phyloP scores from a whole-genome alignment of 2,329 filamentous ascomycete species.

The Talaromyces atroroseus region DNA sequence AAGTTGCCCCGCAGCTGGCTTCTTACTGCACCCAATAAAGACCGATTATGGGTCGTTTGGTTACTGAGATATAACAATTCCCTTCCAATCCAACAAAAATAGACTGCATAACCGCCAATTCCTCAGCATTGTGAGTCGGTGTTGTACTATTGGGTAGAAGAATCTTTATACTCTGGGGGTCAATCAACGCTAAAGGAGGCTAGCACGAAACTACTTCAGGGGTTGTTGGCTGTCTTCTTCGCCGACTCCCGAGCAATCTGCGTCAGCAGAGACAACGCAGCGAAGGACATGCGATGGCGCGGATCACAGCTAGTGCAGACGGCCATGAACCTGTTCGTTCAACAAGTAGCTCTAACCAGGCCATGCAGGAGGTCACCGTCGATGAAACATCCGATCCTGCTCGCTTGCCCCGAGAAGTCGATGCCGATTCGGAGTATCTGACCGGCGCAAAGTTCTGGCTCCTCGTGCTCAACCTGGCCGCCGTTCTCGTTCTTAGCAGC shows the following conservation, averaged over 20 bases:
- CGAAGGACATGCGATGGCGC: not conserved
- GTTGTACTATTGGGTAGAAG: too few species aligned
- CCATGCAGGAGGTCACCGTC: not conserved
- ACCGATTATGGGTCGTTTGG: too few species aligned
- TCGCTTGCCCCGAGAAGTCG: not conserved
- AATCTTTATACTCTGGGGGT: too few species aligned
- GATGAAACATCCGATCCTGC: not conserved
- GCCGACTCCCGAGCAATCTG: not conserved
- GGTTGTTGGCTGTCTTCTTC: too few species aligned
- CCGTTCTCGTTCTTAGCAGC: constrained; percentile 17
- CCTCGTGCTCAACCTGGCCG: constrained; percentile 11
- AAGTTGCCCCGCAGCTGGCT: too few species aligned
- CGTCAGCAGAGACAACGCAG: not conserved
- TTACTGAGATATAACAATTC: too few species aligned
- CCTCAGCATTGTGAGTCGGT: too few species aligned
- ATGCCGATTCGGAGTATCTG: not conserved
- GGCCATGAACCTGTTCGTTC: not conserved
- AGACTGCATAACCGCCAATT: too few species aligned
- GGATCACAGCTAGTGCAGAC: not conserved
- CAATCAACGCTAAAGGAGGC: too few species aligned
- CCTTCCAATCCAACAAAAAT: too few species aligned
- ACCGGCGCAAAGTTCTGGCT: constrained; percentile 5
- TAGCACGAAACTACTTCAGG: not conserved
- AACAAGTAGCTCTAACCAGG: not conserved
- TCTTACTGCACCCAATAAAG: too few species aligned